These are phyloP conservation scores for Vararia minispora DNA, from an alignment of 768 basidiomycete genomes.

Conservation along the genomic window DNA sequence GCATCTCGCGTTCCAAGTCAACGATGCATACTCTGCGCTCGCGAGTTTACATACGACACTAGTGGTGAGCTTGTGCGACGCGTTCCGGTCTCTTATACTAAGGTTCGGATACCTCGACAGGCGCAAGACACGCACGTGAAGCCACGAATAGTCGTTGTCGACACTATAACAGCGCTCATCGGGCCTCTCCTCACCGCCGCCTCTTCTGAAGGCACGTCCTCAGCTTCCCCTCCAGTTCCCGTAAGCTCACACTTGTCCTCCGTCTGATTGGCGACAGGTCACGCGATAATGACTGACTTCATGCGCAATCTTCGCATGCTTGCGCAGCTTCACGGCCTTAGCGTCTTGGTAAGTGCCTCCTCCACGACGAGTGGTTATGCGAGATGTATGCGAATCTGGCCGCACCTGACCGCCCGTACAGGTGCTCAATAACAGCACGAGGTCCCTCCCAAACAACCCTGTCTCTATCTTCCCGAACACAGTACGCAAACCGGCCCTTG, in stretches of 20 bases:
- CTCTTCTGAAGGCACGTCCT: slow-evolving; percentile 43
- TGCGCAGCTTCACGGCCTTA: slow-evolving; percentile 31
- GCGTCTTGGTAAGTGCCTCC: slow-evolving; percentile 39
- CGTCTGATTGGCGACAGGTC: slow-evolving; percentile 25
- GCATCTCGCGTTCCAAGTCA: background rate
- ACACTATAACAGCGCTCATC: slow-evolving; percentile 53
- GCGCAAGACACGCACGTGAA: background rate
- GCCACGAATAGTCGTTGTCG: slow-evolving; percentile 47
- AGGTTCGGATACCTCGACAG: background rate
- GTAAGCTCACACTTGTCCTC: background rate
- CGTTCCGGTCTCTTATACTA: background rate
- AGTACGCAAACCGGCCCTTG: slow-evolving; percentile 57
- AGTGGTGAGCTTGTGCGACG: background rate
- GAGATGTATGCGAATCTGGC: too few relatives aligned
- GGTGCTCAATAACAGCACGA: slow-evolving; percentile 52
- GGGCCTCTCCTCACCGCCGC: slow-evolving; percentile 51
- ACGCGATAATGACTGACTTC: slow-evolving; percentile 60
- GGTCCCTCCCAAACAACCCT: slow-evolving; percentile 21
- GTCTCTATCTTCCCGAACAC: slow-evolving; percentile 24
- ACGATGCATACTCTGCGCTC: background rate
- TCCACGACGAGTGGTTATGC: too few relatives aligned
- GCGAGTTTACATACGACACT: slow-evolving; percentile 1
- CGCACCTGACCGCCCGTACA: slow-evolving; percentile 17
- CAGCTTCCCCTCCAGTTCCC: background rate
- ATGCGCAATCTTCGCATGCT: slow-evolving; percentile 52